Conservation (phyloP, 306 rosid species). For the Vachellia collinsii region DNA sequence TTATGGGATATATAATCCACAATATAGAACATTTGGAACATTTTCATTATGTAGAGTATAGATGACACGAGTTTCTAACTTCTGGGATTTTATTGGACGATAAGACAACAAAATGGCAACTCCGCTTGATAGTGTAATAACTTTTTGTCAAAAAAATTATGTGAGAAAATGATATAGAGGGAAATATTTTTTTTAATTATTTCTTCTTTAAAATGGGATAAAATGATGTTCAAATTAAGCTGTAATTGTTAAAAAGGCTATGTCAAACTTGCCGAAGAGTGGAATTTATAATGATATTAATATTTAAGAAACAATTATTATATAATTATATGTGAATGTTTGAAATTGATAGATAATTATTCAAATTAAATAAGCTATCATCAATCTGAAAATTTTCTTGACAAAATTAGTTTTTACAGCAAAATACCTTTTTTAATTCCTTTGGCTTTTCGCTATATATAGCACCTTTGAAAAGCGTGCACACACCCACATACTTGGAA, state of each 20-base stretch:
- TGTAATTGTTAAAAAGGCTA: no score
- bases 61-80: no score
- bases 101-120: background rate
- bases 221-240: background rate
- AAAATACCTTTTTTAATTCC: background rate
- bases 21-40: no score
- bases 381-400: background rate
- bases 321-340: background rate
- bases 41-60: no score
- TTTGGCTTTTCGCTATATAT: background rate
- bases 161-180: background rate
- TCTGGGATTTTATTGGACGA: background rate
- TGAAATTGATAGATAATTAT: background rate
- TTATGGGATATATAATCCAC: no score
- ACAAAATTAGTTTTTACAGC: background rate
- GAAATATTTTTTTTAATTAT: background rate
- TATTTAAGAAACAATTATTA: background rate
- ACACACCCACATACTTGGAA: background rate
- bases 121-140: background rate
- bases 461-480: background rate
- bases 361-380: background rate
- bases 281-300: background rate
- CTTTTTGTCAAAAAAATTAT: background rate
- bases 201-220: background rate
- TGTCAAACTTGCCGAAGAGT: no score